These are phyloP conservation scores for Coprinopsis cinerea DNA, from an alignment of 768 basidiomycete species.

Conservation along the genomic window DNA sequence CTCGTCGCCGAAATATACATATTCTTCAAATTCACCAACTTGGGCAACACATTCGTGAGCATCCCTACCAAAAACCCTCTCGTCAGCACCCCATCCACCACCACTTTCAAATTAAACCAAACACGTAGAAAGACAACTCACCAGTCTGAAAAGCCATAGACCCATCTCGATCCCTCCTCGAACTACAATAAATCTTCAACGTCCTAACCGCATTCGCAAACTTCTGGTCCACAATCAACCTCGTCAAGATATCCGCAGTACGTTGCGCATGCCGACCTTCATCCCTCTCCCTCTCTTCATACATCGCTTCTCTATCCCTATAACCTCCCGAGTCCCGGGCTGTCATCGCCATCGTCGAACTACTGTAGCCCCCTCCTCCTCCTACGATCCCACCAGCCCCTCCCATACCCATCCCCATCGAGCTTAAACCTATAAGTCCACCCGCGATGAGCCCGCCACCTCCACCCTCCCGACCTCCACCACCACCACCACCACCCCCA, in stretches of 20 bases:
- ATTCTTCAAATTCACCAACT: constrained; percentile 51
- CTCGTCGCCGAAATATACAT: constrained; percentile 55
- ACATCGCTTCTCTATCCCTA: constrained; percentile 2
- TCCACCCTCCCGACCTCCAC: constrained; percentile 13
- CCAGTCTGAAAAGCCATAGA: constrained; percentile 62
- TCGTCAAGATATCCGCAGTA: constrained; percentile 65
- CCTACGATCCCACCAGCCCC: constrained; percentile 13
- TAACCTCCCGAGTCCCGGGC: neutral
- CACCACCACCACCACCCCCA: constrained; percentile 8
- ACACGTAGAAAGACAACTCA: constrained; percentile 16
- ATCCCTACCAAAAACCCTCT: constrained; percentile 38
- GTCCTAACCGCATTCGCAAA: constrained; percentile 57
- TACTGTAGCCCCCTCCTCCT: constrained; percentile 14
- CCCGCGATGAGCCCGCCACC: constrained; percentile 15
- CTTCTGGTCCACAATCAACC: constrained; percentile 52
- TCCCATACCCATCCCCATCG: constrained; percentile 11
- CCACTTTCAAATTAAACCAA: neutral
- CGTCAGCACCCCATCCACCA: neutral
- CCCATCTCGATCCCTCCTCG: constrained; percentile 39
- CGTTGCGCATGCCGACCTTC: constrained; percentile 51
- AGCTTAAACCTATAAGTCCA: neutral
- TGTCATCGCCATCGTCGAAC: neutral
- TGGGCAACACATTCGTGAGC: constrained; percentile 63
- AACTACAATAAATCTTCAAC: constrained; percentile 49
- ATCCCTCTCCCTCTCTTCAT: constrained; percentile 15